phyloP scores from a whole-genome alignment of 1,139 yeast genomes.

The Oligophagozyma castellii region DNA sequence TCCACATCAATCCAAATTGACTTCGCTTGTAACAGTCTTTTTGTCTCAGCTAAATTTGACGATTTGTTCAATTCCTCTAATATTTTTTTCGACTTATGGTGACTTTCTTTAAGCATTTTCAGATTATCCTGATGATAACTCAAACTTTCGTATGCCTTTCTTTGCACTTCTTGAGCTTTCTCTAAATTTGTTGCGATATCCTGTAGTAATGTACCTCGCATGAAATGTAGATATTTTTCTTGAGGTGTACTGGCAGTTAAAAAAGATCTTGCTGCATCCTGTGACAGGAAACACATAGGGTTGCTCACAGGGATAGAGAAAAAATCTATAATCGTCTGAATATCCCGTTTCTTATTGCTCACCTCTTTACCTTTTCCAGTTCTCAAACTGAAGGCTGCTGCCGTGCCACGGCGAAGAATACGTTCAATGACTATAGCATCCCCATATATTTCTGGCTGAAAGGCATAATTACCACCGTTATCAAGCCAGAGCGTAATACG shows the following conservation, averaged over 20 bases:
- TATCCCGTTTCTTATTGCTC: conserved; percentile 46
- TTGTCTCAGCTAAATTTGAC: conserved; percentile 30
- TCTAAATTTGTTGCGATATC: conserved; percentile 43
- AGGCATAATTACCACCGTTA: conserved; percentile 57
- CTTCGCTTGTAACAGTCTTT: conserved; percentile 42
- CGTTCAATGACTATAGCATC: conserved; percentile 57
- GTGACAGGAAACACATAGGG: conserved; percentile 86
- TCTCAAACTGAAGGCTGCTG: conserved; percentile 38
- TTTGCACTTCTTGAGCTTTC: conserved; percentile 21
- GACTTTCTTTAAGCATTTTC: conserved; percentile 20
- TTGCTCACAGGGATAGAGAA: conserved; percentile 77
- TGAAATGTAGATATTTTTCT: conserved; percentile 60
- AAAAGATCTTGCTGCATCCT: conserved; percentile 87
- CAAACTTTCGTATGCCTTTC: conserved; percentile 17
- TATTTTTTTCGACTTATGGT: conserved; percentile 25
- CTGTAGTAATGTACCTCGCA: conserved; percentile 64
- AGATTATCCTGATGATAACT: conserved; percentile 17
- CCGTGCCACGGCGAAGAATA: conserved; percentile 40
- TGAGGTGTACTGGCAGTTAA: conserved; percentile 60
- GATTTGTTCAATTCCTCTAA: conserved; percentile 22
- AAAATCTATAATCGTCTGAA: conserved; percentile 54
- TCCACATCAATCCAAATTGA: conserved; percentile 43
- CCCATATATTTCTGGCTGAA: conserved; percentile 53
- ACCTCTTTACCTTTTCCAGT: conserved; percentile 38
- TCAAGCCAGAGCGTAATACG: conserved; percentile 44